These are phyloP conservation scores for Syncephalastrum racemosum DNA, from an alignment of 371 early-diverging fungal genomes.

Conservation along the genomic window DNA sequence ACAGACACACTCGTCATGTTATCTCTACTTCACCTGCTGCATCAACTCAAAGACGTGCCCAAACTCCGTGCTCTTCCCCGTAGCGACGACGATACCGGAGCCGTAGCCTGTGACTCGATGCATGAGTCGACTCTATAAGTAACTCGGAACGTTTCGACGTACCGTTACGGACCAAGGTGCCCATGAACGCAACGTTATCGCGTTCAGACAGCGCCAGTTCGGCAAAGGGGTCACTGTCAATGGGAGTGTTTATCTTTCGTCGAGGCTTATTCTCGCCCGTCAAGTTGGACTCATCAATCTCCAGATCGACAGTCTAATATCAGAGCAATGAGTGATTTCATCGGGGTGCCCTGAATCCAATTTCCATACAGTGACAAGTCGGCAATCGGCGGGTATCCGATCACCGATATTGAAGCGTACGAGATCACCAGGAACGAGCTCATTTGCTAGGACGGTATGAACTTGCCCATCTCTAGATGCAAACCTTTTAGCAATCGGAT, in stretches of 20 bases:
- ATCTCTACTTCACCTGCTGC: constrained; percentile 61
- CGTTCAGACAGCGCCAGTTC: constrained; percentile 73
- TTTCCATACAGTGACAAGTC: constrained; percentile 59
- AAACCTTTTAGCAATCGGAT: not conserved
- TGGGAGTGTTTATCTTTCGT: constrained; percentile 62
- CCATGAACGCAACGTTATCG: constrained; percentile 88
- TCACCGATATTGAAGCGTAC: constrained; percentile 84
- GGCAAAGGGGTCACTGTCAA: constrained; percentile 41
- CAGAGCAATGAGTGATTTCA: not conserved
- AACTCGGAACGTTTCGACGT: constrained; percentile 1
- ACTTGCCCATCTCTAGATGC: constrained; percentile 58
- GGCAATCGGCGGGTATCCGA: constrained; percentile 86
- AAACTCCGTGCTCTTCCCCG: constrained; percentile 84
- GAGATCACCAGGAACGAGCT: constrained; percentile 86
- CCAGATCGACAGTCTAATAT: constrained; percentile 62
- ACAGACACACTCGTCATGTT: not conserved
- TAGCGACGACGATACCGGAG: constrained; percentile 83
- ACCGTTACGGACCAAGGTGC: constrained; percentile 81
- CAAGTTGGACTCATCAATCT: constrained; percentile 86
- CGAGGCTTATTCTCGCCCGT: constrained; percentile 89
- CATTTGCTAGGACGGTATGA: constrained; percentile 61
- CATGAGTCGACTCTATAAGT: not conserved
- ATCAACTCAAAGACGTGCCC: constrained; percentile 83
- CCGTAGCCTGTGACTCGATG: constrained; percentile 58
- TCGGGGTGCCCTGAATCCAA: not conserved